Evolutionary conservation across 2,329 filamentous ascomycete genomes (phyloP), one percentile per base, ranked within the genome.

Genomic region (Calonectria pseudoreteaudii): DNA sequence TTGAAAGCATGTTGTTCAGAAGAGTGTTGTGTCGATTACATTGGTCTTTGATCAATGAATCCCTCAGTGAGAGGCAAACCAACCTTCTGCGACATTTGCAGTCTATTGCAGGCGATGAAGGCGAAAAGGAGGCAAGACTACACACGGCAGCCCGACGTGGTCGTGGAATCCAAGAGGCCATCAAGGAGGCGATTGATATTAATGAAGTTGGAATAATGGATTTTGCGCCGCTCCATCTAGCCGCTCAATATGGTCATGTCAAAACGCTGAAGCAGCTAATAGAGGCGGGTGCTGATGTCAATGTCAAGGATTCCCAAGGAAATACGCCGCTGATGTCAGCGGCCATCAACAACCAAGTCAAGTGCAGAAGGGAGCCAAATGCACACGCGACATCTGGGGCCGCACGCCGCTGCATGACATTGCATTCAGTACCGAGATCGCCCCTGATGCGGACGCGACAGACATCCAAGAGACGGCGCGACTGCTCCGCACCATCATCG

Each of bases 351-450:
- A 36, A 36, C 30, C 23, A 9, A 14, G 20, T 36, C 4, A 31
- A 58, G 53, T 58, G 53, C 53, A 58, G 20, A 23, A n/a, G 53
- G 53, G 53, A 36, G 53, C 53, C 30, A 58, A 58, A 23, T 58
- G 7, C 30, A 58, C 53, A 3, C 31, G 53, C 53, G 11, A 58
- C 31, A 23, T 36, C 1, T 58, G 18, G 30, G 53, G 53, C 20
- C 30, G 30, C 20, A 36, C 53, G 0, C 30, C 30, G 31, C 53
- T 36, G 11, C 53, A 58, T 58, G 0, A 36, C 5, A 18, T 58
- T 14, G 53, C 53, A 13, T 23, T 58, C 18, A 36, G 9, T 8
- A n/a, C 18, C 10, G 20, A 31, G 10, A 10, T n/a, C 6, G 20
- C 3, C 13, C 20, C 18, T 16, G 10, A 34, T 20, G 20, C 10